phyloP scores from a whole-genome alignment of 768 basidiomycete genomes.

The Tylopilus sp. region DNA sequence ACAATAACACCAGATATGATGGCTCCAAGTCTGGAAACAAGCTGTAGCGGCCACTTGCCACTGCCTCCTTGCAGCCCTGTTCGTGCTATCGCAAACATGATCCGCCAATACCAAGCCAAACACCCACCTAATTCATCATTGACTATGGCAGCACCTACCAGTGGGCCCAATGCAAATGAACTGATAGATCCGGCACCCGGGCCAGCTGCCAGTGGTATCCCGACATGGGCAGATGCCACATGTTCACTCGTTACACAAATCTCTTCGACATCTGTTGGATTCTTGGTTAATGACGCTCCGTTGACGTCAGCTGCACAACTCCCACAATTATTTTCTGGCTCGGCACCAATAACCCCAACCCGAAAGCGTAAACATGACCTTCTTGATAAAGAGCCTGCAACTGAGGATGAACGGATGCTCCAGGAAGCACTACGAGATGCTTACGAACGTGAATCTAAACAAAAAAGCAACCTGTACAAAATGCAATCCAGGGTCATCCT shows the following conservation, averaged over 20 bases:
- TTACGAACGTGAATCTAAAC: background rate
- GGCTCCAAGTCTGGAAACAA: background rate
- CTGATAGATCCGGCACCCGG: too few species aligned
- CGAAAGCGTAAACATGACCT: background rate
- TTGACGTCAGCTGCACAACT: too few species aligned
- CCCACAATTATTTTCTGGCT: too few species aligned
- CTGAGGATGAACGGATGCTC: too few species aligned
- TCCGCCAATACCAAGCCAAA: background rate
- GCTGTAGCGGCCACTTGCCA: background rate
- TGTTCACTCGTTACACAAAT: too few species aligned
- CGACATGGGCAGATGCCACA: too few species aligned
- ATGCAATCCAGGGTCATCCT: background rate
- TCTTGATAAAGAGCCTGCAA: background rate
- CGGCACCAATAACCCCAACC: background rate
- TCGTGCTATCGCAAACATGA: background rate
- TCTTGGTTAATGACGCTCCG: too few species aligned
- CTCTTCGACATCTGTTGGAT: too few species aligned
- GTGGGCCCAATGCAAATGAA: too few species aligned
- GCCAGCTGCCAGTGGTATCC: too few species aligned
- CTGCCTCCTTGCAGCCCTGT: background rate
- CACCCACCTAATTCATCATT: too few species aligned
- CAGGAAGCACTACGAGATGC: background rate
- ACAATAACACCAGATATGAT: background rate
- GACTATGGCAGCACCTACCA: too few species aligned
- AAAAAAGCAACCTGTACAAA: background rate